Base-by-base conservation (phyloP, 192 early-diverging fungal genomes). In the Podila epicladia region DNA sequence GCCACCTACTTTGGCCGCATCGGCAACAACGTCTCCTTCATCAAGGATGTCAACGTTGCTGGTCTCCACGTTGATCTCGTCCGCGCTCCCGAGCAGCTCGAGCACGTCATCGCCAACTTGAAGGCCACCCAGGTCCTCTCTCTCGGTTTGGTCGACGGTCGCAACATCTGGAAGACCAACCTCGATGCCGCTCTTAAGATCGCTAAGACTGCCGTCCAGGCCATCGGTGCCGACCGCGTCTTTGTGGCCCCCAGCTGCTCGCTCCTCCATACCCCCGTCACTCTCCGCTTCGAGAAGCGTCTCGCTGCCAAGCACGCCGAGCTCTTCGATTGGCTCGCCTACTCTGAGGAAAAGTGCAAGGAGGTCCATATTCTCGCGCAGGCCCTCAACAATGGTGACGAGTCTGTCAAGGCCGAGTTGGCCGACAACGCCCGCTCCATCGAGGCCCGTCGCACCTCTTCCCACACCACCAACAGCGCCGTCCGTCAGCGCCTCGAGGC, bases 111-210 rank as follows among this genome's bases (percentile, higher is more conserved):
- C 60, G 83, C 85, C 66, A 49, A 85, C 55, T 79, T 94, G 37
- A 86, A 88, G 41, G 75, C 82, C 24, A 86, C 85, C 71, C 85
- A 94, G 75, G 73, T 89, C 51, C 88, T 99, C n/a, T 98, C 96
- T n/a, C 86, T 95, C 64, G 97, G 97, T 83, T 87, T 99, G 53
- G 89, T 99, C 67, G 92, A 98, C 85, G 97, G 97, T 50, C 93
- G 97, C 72, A 98, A 99, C 91, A 93, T 99, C 85, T 99, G 97
- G 97, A 97, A 96, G 88, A 88, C 91, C 69, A 94, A 98, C 87
- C 82, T 97, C 55, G 87, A 82, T 67, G 83, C 87, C 68, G 92
- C 94, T 61, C 87, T 98, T 37, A 84, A 75, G 20, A 73, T 89
- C 19, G 94, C 91, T 67, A 62, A 89, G 61, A 86, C 89, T 67